Evolutionary conservation across 352 stramenopile genomes (phyloP).

Genomic region (Saprolegnia parasitica): DNA sequence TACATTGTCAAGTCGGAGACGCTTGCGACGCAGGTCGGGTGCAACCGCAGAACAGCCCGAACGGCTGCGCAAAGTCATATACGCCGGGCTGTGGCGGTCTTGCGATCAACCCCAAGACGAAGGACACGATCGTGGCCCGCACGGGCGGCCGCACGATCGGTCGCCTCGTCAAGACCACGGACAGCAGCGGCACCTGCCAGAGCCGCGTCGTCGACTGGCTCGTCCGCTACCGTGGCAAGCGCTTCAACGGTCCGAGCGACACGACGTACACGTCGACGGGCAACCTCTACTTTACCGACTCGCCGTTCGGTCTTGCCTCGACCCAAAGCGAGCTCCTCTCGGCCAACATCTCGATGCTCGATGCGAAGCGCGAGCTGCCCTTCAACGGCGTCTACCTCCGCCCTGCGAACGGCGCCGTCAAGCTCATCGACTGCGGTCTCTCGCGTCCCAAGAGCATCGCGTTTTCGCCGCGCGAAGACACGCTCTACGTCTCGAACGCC

Average conservation of each 20-base stretch:
- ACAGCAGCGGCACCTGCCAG: conserved; percentile 43
- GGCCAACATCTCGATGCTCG: conserved; percentile 24
- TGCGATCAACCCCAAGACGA: conserved; percentile 55
- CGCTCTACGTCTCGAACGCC: conserved; percentile 80
- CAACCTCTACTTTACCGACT: conserved; percentile 78
- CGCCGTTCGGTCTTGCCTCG: conserved; percentile 64
- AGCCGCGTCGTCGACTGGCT: conserved; percentile 73
- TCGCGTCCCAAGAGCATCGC: conserved; percentile 80
- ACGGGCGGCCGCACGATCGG: conserved; percentile 68
- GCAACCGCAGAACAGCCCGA: conserved; percentile 59
- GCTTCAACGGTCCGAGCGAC: conserved; percentile 73
- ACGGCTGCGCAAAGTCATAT: conserved; percentile 62
- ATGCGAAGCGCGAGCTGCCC: conserved; percentile 55
- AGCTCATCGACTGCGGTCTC: conserved; percentile 63
- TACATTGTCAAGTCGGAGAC: conserved; percentile 46
- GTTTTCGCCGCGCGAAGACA: conserved; percentile 60
- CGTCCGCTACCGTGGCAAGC: conserved; percentile 61
- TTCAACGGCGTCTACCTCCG: conserved; percentile 79
- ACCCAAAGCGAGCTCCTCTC: conserved; percentile 40
- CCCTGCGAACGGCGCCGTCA: conserved; percentile 36
- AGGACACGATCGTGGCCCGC: conserved; percentile 67
- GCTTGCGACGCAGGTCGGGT: conserved; percentile 59
- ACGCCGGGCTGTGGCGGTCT: conserved; percentile 76
- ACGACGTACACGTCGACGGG: conserved; percentile 57
- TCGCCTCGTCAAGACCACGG: conserved; percentile 56